phyloP scores from a whole-genome alignment of 2,329 filamentous ascomycete genomes.

The Aureobasidium sp. region DNA sequence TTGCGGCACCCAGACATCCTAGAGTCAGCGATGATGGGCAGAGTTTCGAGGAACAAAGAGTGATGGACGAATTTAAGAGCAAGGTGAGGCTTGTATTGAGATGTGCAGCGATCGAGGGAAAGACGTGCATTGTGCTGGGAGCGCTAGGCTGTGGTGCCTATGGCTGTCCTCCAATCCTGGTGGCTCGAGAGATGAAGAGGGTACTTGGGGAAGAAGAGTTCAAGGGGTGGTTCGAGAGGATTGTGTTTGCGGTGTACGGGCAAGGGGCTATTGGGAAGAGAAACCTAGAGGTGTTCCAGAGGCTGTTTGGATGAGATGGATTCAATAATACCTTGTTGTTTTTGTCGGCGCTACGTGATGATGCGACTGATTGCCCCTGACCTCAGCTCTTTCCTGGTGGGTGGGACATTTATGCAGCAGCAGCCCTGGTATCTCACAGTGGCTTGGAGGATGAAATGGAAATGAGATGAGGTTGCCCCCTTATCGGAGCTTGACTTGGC shows the following conservation, averaged over 20 bases:
- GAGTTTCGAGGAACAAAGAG: background rate
- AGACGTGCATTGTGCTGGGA: slow-evolving; percentile 5
- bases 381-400: too few species aligned
- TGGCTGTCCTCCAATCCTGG: background rate
- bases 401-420: too few species aligned
- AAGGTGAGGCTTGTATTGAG: slow-evolving; percentile 9
- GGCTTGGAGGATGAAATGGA: too few species aligned
- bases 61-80: background rate
- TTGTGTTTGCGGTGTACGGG: slow-evolving; percentile 15
- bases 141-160: slow-evolving; percentile 12
- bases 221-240: slow-evolving; percentile 12
- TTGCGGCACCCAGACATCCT: slow-evolving; percentile 2
- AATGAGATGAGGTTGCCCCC: too few species aligned
- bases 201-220: slow-evolving; percentile 9
- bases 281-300: slow-evolving; percentile 2
- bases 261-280: background rate
- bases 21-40: background rate
- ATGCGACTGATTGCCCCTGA: too few species aligned
- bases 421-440: too few species aligned
- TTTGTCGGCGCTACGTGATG: background rate
- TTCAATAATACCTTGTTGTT: background rate
- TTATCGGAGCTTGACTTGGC: too few species aligned
- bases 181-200: slow-evolving; percentile 3
- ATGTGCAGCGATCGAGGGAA: background rate
- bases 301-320: background rate